Evolutionary conservation across 768 basidiomycete genomes (phyloP), one percentile per base, ranked within the genome.

Genomic region (Omphalotus guepiniiformis): DNA sequence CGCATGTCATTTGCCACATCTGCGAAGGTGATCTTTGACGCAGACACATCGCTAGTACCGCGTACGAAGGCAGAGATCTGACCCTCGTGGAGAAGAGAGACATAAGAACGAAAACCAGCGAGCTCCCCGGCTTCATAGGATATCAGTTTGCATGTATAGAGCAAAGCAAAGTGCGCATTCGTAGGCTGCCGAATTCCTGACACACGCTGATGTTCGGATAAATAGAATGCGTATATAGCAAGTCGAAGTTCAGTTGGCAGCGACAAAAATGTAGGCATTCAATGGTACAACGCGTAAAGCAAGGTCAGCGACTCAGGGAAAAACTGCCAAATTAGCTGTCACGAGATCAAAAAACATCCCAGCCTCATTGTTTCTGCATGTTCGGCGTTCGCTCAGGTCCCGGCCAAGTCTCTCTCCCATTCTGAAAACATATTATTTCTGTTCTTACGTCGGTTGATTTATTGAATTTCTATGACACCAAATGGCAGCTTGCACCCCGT

Each of bases 1-100:
- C 68, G 64, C 29, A 63, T 63, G 53, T 73, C 72, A 52, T 68
- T 72, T 36, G 65, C 69, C 40, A 70, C 66, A 51, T 73, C 70
- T 15, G 61, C 63, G 53, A 59, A 66, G 9, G 53, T 47, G 16
- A 72, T 55, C 13, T 42, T 58, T n/a, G 55, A 42, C 28, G 57
- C 57, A 21, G 53, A 29, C 42, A 53, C 49, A 4, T 54, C 56
- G 21, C 42, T 51, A 25, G 60, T 55, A 35, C 47, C 49, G 21
- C 42, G 19, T 9, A 63, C 54, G 51, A 66, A 64, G 32, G 39
- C 49, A 34, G 54, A 43, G 30, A 70, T 66, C 51, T 74, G 67
- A 30, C 50, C 54, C 57, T 71, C 71, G 55, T 69, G 59, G 45
- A 58, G 47, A 25, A 74, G 64, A 25, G 68, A 71, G 40, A 71